Evolutionary conservation across 1,284 basidiomycete genomes (phyloP).

Genomic region (Pyrrhoderma noxium): DNA sequence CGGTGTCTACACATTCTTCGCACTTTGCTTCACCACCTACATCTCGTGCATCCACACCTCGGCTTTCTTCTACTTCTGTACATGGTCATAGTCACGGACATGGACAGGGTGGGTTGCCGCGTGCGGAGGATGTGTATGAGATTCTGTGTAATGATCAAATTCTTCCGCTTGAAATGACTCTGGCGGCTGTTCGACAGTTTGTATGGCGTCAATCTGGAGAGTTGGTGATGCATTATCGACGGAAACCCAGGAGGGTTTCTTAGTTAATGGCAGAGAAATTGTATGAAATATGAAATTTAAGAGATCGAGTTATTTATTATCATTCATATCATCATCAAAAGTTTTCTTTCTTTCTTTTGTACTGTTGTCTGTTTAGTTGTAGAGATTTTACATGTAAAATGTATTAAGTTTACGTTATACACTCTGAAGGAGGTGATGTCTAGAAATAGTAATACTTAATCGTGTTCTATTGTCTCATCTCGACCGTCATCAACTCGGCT

Average conservation of each 20-base stretch:
- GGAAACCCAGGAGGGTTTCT: conserved; percentile 31
- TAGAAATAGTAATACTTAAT: too few species aligned
- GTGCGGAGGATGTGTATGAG: conserved; percentile 77
- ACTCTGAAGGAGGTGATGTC: too few species aligned
- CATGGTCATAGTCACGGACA: conserved; percentile 17
- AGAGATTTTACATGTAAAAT: too few species aligned
- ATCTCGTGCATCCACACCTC: conserved; percentile 9
- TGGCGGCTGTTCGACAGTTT: conserved; percentile 83
- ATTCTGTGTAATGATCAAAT: conserved; percentile 80
- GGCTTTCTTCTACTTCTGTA: conserved; percentile 4
- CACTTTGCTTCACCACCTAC: conserved; percentile 3
- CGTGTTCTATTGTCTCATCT: too few species aligned
- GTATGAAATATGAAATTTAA: too few species aligned
- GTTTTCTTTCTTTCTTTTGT: too few species aligned
- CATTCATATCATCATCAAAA: too few species aligned
- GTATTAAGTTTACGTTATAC: too few species aligned
- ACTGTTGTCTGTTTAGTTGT: too few species aligned
- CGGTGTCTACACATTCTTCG: not conserved
- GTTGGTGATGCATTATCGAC: conserved; percentile 76
- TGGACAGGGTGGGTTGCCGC: conserved; percentile 20
- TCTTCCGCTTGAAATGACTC: conserved; percentile 78
- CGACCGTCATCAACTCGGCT: too few species aligned
- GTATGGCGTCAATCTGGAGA: conserved; percentile 80
- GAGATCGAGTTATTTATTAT: too few species aligned
- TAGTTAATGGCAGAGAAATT: too few species aligned